phyloP scores from a whole-genome alignment of 306 rosid species.

The Pyrus communis region DNA sequence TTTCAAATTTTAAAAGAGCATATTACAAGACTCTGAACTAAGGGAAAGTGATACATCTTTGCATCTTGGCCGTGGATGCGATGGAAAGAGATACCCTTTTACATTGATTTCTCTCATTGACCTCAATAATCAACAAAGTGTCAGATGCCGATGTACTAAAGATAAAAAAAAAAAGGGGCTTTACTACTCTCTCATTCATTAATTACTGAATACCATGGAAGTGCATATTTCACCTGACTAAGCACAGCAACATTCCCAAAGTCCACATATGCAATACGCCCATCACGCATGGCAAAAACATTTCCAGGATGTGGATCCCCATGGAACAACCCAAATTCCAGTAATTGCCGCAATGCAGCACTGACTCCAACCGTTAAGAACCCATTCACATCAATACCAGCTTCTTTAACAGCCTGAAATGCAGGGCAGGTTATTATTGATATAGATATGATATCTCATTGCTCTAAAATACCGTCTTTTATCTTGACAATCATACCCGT shows the following conservation, averaged over 20 bases:
- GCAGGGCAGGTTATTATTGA: conserved; percentile 19
- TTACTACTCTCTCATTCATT: background rate
- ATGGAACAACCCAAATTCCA: conserved; percentile 96
- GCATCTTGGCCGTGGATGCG: background rate
- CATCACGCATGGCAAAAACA: conserved; percentile 96
- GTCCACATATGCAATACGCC: conserved; percentile 96
- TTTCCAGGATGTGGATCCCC: conserved; percentile 99
- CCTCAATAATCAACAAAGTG: background rate
- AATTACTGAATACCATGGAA: background rate
- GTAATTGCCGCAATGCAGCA: conserved; percentile 89
- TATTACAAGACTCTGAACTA: background rate
- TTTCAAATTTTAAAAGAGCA: background rate
- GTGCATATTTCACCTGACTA: conserved; percentile 68
- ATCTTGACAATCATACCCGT: conserved; percentile 50
- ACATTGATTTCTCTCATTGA: background rate
- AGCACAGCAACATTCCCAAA: conserved; percentile 98
- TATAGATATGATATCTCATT: conserved; percentile 7
- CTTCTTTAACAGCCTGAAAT: conserved; percentile 80
- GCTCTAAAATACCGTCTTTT: conserved; percentile 10
- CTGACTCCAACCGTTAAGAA: conserved; percentile 94
- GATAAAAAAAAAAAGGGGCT: background rate
- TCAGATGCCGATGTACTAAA: background rate
- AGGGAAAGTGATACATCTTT: background rate
- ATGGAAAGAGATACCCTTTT: background rate
- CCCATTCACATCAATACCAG: conserved; percentile 80